phyloP scores from a whole-genome alignment of 495 filamentous ascomycete species.

The Penicillium subrubescens region DNA sequence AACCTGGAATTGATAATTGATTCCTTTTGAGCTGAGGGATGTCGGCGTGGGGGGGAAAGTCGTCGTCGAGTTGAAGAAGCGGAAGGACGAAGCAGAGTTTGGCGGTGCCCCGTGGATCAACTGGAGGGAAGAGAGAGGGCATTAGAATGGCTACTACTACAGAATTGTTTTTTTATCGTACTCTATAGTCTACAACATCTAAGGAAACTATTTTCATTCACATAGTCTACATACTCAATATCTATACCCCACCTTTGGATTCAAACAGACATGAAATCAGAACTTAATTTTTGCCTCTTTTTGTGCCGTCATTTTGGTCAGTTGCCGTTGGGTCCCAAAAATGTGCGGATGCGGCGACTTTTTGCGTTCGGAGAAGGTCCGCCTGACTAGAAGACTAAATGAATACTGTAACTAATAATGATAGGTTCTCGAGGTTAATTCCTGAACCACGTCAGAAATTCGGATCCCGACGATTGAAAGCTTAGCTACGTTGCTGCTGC shows the following conservation, averaged over 20 bases:
- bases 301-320: neutral
- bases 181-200: neutral
- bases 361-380: constrained; percentile 1
- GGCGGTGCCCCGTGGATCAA: constrained; percentile 8
- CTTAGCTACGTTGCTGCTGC: neutral
- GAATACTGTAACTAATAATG: neutral
- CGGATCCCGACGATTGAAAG: neutral
- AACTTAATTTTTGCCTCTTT: constrained; percentile 1
- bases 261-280: neutral
- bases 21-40: neutral
- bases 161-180: neutral
- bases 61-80: constrained; percentile 1
- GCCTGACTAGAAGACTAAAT: neutral
- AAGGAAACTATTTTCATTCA: neutral
- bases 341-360: constrained; percentile 20
- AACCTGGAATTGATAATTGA: neutral
- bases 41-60: neutral
- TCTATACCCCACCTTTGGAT: neutral
- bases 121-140: neutral
- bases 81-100: constrained; percentile 10
- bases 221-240: neutral
- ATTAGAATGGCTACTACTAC: neutral
- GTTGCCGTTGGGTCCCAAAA: constrained; percentile 1
- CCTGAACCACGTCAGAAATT: neutral
- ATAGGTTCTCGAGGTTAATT: neutral